A percentile compares a stretch with the other conserved stretches of the same genome.
These are phyloP conservation scores for Begonia peltatifolia DNA, from an alignment of 306 rosid species.

Conservation along the genomic window DNA sequence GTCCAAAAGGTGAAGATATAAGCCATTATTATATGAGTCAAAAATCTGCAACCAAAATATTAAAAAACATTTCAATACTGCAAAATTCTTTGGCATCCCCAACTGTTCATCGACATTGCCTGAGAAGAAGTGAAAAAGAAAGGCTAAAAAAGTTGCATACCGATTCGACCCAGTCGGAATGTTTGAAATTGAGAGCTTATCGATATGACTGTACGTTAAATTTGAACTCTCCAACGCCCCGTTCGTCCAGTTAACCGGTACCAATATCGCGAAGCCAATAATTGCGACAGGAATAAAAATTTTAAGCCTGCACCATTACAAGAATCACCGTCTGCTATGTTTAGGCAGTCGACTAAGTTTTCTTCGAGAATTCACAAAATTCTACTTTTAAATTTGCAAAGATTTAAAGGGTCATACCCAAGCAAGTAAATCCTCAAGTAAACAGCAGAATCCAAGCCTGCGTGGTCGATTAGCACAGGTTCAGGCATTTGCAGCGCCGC, in stretches of 20 bases:
- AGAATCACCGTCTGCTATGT: neutral
- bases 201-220: slow-evolving; percentile 51
- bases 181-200: slow-evolving; percentile 89
- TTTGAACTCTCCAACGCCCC: slow-evolving; percentile 49
- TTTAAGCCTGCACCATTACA: slow-evolving; percentile 53
- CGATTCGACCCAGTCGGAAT: slow-evolving; percentile 68
- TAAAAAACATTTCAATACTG: neutral
- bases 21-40: slow-evolving; percentile 96
- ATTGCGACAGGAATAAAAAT: slow-evolving; percentile 68
- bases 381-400: too few species aligned
- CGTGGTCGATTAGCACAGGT: slow-evolving; percentile 79
- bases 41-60: slow-evolving; percentile 49
- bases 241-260: slow-evolving; percentile 95
- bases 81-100: too few species aligned
- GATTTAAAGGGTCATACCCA: slow-evolving; percentile 33
- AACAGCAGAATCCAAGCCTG: slow-evolving; percentile 86
- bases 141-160: slow-evolving; percentile 16
- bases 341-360: too few species aligned
- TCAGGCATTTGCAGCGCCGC: slow-evolving; percentile 92
- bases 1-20: slow-evolving; percentile 92
- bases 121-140: too few species aligned
- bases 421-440: slow-evolving; percentile 80
- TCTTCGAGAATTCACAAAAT: too few species aligned
- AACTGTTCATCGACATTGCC: too few species aligned
- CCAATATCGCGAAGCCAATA: slow-evolving; percentile 65